Evolutionary conservation across 345 rosid genomes (phyloP).

Genomic region (Sisymbrium altissimum): DNA sequence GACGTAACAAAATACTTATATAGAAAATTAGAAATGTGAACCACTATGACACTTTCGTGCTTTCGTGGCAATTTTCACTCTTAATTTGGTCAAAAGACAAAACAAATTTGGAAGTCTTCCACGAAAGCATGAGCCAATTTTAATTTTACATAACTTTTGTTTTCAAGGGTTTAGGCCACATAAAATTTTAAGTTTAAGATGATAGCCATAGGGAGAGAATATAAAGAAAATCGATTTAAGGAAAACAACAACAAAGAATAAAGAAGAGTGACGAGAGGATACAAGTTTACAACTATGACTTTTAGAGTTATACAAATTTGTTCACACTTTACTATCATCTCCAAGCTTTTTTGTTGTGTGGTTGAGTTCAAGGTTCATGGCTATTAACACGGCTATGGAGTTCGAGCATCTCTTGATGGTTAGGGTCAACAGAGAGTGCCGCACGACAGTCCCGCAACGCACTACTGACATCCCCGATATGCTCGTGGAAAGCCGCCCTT

Average conservation of each 20-base stretch:
- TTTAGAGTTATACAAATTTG: slow-evolving; percentile 18
- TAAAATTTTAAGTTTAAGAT: background rate
- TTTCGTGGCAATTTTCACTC: no score
- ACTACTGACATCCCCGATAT: slow-evolving; percentile 56
- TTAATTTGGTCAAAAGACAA: background rate
- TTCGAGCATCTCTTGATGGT: slow-evolving; percentile 90
- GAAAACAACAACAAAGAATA: slow-evolving; percentile 8
- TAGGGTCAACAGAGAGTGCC: slow-evolving; percentile 91
- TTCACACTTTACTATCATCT: slow-evolving; percentile 22
- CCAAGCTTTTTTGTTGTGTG: slow-evolving; percentile 8
- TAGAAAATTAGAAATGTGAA: no score
- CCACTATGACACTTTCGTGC: no score
- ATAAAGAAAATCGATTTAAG: background rate
- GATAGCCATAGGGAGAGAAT: background rate
- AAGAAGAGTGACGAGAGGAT: slow-evolving; percentile 5
- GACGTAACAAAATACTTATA: no score
- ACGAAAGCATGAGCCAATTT: background rate
- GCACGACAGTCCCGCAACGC: slow-evolving; percentile 92
- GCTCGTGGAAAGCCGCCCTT: slow-evolving; percentile 94
- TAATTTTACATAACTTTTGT: background rate
- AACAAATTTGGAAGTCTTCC: background rate
- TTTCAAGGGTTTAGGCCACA: background rate
- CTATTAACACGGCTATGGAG: slow-evolving; percentile 90
- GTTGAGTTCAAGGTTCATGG: slow-evolving; percentile 61
- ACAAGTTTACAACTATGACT: slow-evolving; percentile 12